Evolutionary conservation across 345 rosid species (phyloP), one percentile per base, ranked within the genome.

Genomic region (Heritiera fomes): DNA sequence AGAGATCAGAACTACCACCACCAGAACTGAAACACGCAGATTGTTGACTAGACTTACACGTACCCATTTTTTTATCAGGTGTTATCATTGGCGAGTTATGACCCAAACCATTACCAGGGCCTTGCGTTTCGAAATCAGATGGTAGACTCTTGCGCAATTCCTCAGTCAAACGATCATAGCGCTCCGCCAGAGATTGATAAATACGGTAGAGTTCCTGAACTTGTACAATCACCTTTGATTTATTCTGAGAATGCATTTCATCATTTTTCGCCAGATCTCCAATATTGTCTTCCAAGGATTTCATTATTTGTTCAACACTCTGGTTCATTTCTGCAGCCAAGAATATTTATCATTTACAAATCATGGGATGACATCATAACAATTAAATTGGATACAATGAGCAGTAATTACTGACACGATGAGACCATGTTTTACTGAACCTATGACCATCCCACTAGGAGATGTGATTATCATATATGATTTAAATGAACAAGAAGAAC

Each of bases 21-120:
- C 87, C 88, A 60, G 89, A 88, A 75, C 89, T 87, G 68, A 86
- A 80, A 83, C 89, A 89, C 71, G 84, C 87, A 79, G 86, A 82
- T 40, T 84, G 79, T 53, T 68, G 81, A 8, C 82, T 87, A 43
- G 92, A 80, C 75, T 80, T 83, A 38, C 53, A 83, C 59, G 23
- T n/a, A 68, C 76, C 75, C 45, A 46, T 58, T 78, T 77, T 85
- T 64, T 38, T 82, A 6, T 87, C 82, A 20, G 90, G 88, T 58
- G 89, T 86, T 46, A 55, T 68, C 71, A 81, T 86, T 52, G 76
- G 85, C 83, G 85, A 87, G 77, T 82, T 80, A 60, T 71, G 82
- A 34, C 81, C 83, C 32, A 82, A 83, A 50, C 71, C 80, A 73
- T 46, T 68, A 20, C 81, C 88, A 56, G 85, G 85, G 73, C 76